Evolutionary conservation across 768 basidiomycete genomes (phyloP).

Genomic region (Pseudohyphozyma bogoriensis): DNA sequence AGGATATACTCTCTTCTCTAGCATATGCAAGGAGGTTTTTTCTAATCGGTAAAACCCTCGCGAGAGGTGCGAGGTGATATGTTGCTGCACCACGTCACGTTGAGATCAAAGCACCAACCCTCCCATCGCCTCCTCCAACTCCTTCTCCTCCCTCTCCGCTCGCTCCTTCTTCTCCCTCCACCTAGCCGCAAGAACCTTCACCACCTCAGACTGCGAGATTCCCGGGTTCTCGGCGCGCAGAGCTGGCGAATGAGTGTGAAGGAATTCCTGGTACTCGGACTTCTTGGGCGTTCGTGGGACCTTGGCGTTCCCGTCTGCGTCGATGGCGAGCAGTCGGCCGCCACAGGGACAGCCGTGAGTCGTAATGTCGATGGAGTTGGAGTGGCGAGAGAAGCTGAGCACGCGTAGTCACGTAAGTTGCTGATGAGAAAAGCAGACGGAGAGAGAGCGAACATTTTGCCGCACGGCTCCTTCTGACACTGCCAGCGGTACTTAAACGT

Average conservation of each 20-base stretch:
- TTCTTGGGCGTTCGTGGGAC: constrained; percentile 34
- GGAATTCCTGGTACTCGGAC: constrained; percentile 34
- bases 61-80: too few species aligned
- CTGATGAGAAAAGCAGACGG: neutral
- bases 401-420: too few species aligned
- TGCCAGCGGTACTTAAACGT: constrained; percentile 35
- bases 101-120: too few species aligned
- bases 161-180: constrained; percentile 26
- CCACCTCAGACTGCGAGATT: constrained; percentile 34
- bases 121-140: neutral
- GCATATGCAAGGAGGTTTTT: too few species aligned
- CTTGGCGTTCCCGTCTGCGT: constrained; percentile 32
- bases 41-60: too few species aligned
- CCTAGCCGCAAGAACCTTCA: constrained; percentile 32
- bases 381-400: constrained; percentile 23
- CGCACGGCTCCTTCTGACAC: constrained; percentile 31
- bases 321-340: constrained; percentile 5
- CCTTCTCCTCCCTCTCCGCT: neutral
- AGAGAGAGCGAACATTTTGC: constrained; percentile 34
- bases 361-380: constrained; percentile 36
- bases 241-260: constrained; percentile 10
- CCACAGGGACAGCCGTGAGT: constrained; percentile 38
- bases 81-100: too few species aligned
- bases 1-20: too few species aligned
- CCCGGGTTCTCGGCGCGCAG: constrained; percentile 34